Conservation (phyloP, 345 rosid species). For the Erucastrum elatum region DNA sequence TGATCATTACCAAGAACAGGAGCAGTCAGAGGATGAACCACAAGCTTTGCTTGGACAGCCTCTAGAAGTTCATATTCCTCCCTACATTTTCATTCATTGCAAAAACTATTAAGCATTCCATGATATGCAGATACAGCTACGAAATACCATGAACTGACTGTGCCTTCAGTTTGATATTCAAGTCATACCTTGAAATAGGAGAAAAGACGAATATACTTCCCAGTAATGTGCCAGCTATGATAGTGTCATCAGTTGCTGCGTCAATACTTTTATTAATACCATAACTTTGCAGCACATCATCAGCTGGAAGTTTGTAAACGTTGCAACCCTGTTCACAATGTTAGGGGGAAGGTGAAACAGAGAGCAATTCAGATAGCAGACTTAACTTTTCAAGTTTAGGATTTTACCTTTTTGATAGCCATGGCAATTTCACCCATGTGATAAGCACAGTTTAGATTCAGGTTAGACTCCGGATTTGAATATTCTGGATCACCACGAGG, state of each 20-base stretch:
- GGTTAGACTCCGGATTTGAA: conserved; percentile 90
- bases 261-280: conserved; percentile 47
- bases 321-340: conserved; percentile 65
- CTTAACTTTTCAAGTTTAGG: conserved; percentile 5
- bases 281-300: conserved; percentile 58
- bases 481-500: conserved; percentile 51
- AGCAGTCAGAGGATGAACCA: conserved; percentile 82
- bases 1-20: conserved; percentile 95
- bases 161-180: not conserved
- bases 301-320: conserved; percentile 78
- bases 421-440: conserved; percentile 92
- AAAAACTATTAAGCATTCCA: not conserved
- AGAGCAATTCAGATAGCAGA: conserved; percentile 11
- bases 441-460: conserved; percentile 74
- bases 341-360: conserved; percentile 1
- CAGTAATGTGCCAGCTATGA: conserved; percentile 80
- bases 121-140: not conserved
- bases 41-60: conserved; percentile 89
- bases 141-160: conserved; percentile 5
- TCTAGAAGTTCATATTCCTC: conserved; percentile 85
- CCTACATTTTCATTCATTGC: conserved; percentile 42
- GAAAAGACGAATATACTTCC: conserved; percentile 84
- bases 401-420: conserved; percentile 82
- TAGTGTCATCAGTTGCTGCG: conserved; percentile 53
- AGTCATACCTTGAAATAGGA: conserved; percentile 78